Percentiles rank a stretch among this genome's conserved stretches.
These are phyloP conservation scores for Adiantum capillusveneris DNA, from an alignment of 75 land plant genomes.

Conservation along the genomic window DNA sequence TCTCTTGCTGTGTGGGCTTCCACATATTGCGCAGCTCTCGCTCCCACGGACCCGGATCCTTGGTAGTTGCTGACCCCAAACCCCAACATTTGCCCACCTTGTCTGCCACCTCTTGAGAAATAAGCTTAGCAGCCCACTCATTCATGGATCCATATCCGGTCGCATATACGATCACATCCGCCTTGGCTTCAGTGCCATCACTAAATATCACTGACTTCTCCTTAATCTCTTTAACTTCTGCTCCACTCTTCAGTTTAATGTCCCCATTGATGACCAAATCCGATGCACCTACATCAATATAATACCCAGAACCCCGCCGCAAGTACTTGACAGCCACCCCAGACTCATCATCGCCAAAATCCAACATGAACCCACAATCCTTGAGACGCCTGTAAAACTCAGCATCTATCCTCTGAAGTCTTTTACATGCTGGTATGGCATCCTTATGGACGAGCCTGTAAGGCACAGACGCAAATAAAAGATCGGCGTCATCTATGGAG, in stretches of 20 bases:
- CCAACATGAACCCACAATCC: conserved; percentile 6
- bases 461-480: conserved; percentile 4
- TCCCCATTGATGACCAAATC: background rate
- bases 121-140: conserved; percentile 4
- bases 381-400: conserved; percentile 1
- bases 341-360: conserved; percentile 11
- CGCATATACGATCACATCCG: conserved; percentile 8
- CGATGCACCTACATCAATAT: conserved; percentile 10
- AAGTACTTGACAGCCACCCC: conserved; percentile 5
- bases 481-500: conserved; percentile 1
- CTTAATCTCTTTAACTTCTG: background rate
- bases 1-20: conserved; percentile 7
- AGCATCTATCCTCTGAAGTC: background rate
- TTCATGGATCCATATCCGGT: conserved; percentile 12
- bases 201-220: background rate
- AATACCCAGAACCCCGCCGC: conserved; percentile 10
- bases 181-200: conserved; percentile 6
- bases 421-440: background rate
- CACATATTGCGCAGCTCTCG: conserved; percentile 4
- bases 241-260: conserved; percentile 6
- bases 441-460: background rate
- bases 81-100: conserved; percentile 15
- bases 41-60: conserved; percentile 15
- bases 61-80: conserved; percentile 10
- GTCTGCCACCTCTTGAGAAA: conserved; percentile 15